Percentiles rank a stretch among this genome's conserved stretches.
Evolutionary conservation across 352 stramenopile genomes (phyloP).

Genomic region (Globisporangium iwayamae): DNA sequence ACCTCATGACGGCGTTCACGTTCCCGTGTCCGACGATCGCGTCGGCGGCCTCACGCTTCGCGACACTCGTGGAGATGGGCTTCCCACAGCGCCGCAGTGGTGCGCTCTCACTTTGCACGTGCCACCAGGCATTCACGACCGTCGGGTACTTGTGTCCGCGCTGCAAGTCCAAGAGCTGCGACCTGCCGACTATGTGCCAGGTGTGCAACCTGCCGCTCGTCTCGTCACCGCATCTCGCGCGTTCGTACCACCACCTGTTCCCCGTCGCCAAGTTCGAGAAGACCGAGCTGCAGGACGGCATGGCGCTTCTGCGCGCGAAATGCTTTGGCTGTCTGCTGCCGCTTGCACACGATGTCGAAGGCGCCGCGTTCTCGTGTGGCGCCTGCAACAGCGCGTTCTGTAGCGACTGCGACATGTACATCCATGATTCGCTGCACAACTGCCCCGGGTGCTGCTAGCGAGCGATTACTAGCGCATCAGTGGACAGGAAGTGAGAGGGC

Average conservation of each 20-base stretch:
- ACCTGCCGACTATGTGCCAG: constrained; percentile 94
- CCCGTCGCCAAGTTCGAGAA: constrained; percentile 93
- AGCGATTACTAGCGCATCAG: neutral
- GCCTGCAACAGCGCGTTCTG: constrained; percentile 93
- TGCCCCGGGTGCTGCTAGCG: constrained; percentile 92
- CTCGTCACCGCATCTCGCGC: constrained; percentile 94
- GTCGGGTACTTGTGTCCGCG: constrained; percentile 93
- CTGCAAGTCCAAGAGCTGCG: constrained; percentile 93
- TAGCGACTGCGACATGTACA: constrained; percentile 96
- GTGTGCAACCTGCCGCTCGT: constrained; percentile 97
- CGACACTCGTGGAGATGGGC: constrained; percentile 84
- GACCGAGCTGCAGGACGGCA: constrained; percentile 32
- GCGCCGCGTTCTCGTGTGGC: constrained; percentile 78
- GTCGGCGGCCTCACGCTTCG: constrained; percentile 60
- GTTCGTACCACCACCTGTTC: constrained; percentile 98
- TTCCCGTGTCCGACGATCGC: constrained; percentile 90
- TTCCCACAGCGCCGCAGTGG: constrained; percentile 76
- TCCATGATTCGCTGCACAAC: constrained; percentile 98
- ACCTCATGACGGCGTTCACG: constrained; percentile 92
- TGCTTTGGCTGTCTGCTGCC: constrained; percentile 81
- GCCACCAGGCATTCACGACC: constrained; percentile 84
- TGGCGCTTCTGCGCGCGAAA: constrained; percentile 33
- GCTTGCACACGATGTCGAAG: constrained; percentile 41
- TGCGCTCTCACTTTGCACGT: constrained; percentile 80
- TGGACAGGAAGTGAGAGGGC: neutral